A percentile compares a stretch with the other conserved stretches of the same genome.
Conservation (phyloP, 2,329 filamentous ascomycete genomes). For the Colletotrichum acutatum region DNA sequence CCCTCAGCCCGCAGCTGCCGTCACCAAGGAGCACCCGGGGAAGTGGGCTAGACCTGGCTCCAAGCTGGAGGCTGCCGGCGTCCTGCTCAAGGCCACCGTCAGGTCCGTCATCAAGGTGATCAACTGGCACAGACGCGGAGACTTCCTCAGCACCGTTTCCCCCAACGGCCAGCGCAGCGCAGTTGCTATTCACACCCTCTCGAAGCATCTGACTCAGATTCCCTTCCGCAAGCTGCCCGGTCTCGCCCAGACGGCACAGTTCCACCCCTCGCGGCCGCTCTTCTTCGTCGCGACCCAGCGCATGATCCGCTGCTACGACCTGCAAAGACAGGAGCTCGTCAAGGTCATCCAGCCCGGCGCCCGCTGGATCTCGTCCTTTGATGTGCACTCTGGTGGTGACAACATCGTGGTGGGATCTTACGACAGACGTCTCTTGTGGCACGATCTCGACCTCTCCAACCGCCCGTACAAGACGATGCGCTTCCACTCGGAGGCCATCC, state of each 20-base stretch:
- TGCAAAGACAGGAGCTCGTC: slow-evolving; percentile 89
- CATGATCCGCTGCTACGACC: slow-evolving; percentile 91
- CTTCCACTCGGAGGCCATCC: slow-evolving; percentile 93
- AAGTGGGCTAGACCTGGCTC: slow-evolving; percentile 85
- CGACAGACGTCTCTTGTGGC: slow-evolving; percentile 93
- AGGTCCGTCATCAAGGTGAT: slow-evolving; percentile 86
- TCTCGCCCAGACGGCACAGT: slow-evolving; percentile 86
- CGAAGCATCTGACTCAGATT: slow-evolving; percentile 93
- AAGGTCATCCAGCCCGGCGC: slow-evolving; percentile 95
- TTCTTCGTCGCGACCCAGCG: slow-evolving; percentile 98
- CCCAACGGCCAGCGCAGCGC: slow-evolving; percentile 81
- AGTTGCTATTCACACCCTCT: slow-evolving; percentile 93
- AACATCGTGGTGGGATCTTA: slow-evolving; percentile 96
- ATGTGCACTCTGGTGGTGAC: slow-evolving; percentile 92
- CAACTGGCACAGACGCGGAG: slow-evolving; percentile 92
- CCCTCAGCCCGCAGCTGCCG: slow-evolving; percentile 62
- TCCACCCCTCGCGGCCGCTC: slow-evolving; percentile 91
- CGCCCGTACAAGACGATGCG: slow-evolving; percentile 96
- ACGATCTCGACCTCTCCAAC: slow-evolving; percentile 91
- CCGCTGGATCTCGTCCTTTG: slow-evolving; percentile 92
- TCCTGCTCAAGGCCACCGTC: slow-evolving; percentile 84
- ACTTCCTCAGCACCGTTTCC: slow-evolving; percentile 93
- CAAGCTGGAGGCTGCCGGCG: slow-evolving; percentile 79
- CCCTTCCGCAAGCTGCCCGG: slow-evolving; percentile 86
- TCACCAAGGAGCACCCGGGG: slow-evolving; percentile 79